Evolutionary conservation across 495 filamentous ascomycete genomes (phyloP), one percentile per base, ranked within the genome.

Genomic region (Aspergillus bertholletiae): DNA sequence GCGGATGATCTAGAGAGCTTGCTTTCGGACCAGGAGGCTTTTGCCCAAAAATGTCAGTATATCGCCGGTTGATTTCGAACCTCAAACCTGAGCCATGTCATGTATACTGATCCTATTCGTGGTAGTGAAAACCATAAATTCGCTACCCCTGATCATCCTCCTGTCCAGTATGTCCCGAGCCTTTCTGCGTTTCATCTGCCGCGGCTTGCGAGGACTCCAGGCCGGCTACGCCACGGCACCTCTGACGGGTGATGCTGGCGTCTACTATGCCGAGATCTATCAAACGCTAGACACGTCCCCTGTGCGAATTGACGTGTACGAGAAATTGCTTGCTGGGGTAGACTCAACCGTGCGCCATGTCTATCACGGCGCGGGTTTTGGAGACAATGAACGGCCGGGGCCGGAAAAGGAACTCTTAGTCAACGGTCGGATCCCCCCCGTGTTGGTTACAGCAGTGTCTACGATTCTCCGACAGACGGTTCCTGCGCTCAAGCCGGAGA

Each of bases 161-260:
- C 80, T 92, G 21, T 86, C 85, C 53, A 89, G 86, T 47, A 83
- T 87, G 57, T 85, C 88, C 13, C 84, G 90, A 11, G 80, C 83
- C 41, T 86, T 92, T 59, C 73, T 92, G 48, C 80, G 79, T 17
- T 84, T 84, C 37, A 78, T 83, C 51, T 89, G 85, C 67, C 86
- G 83, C 46, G 81, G 81, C 26, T 78, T 92, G 27, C 74, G 73
- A 37, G 68, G 69, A 39, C 59, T 82, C 15, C 61, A 71, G 35
- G 61, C 64, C 7, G 68, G 71, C 35, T 72, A 72, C 57, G 54
- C 64, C 41, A 65, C 44, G 39, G 55, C 63, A 26, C 64, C 68
- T 1, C 62, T 76, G 17, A 51, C 65, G 3, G 65, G 61, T 32
- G 74, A 75, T 46, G 62, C 70, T n/a, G 64, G 70, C 32, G 56